These are phyloP conservation scores for Kodamaea restingae DNA, from an alignment of 805 yeast genomes.

Conservation along the genomic window DNA sequence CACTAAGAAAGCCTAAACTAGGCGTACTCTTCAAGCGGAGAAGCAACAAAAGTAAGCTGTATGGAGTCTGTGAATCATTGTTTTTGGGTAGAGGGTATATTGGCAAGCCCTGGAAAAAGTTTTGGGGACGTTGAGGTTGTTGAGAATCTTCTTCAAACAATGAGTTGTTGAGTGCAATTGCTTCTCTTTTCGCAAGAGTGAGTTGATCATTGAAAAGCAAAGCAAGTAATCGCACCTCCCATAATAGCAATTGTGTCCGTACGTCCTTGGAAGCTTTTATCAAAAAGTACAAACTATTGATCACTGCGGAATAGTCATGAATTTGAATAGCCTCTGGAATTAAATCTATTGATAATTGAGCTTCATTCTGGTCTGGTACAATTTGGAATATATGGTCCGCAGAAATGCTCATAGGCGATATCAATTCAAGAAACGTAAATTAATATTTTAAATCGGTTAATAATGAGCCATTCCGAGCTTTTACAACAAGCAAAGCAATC, in stretches of 20 bases:
- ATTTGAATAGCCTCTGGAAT: not conserved
- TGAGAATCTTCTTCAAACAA: conserved; percentile 27
- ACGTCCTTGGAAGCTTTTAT: conserved; percentile 10
- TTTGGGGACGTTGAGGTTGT: conserved; percentile 5
- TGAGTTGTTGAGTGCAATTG: conserved; percentile 32
- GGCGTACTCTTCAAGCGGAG: conserved; percentile 42
- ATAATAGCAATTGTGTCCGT: conserved; percentile 18
- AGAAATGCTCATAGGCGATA: conserved; percentile 4
- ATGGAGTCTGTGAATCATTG: conserved; percentile 25
- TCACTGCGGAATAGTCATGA: conserved; percentile 1
- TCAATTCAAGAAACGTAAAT: not conserved
- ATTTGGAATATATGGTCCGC: conserved; percentile 3
- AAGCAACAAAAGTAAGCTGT: conserved; percentile 28
- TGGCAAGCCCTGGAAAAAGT: not conserved
- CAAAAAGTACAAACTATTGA: conserved; percentile 15
- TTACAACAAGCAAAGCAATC: conserved; percentile 32
- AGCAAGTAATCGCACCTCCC: conserved; percentile 35
- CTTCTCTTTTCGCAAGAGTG: conserved; percentile 32
- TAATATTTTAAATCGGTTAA: not conserved
- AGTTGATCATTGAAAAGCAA: conserved; percentile 29
- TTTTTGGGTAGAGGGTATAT: conserved; percentile 37
- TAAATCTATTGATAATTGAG: not conserved
- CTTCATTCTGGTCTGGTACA: not conserved
- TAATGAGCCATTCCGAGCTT: conserved; percentile 23
- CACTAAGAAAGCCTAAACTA: conserved; percentile 39